phyloP scores from a whole-genome alignment of 768 basidiomycete species.

The Epithele typhae region DNA sequence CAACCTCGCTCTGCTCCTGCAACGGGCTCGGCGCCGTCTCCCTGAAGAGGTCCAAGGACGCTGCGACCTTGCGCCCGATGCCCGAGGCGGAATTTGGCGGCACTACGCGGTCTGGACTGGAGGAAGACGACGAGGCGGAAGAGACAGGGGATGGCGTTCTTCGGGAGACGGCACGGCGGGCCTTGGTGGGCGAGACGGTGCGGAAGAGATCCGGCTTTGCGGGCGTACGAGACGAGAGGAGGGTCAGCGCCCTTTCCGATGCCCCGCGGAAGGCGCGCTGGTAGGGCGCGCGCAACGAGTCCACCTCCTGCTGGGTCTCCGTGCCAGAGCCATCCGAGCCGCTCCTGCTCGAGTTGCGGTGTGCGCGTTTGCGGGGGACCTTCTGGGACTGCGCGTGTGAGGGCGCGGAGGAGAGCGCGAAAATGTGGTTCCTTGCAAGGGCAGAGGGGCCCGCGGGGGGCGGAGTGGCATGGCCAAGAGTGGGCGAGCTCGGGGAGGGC shows the following conservation, averaged over 20 bases:
- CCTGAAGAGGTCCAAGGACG: constrained; percentile 77
- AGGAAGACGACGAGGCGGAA: constrained; percentile 19
- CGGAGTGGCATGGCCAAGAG: constrained; percentile 37
- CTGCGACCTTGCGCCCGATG: constrained; percentile 80
- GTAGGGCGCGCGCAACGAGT: constrained; percentile 23
- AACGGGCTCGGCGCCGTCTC: constrained; percentile 48
- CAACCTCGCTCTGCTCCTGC: constrained; percentile 26
- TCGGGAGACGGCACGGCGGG: constrained; percentile 19
- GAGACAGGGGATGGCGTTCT: constrained; percentile 24
- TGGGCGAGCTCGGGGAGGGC: too few relatives aligned
- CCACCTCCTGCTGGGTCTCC: constrained; percentile 32
- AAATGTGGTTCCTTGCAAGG: constrained; percentile 23
- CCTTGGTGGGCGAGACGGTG: constrained; percentile 13
- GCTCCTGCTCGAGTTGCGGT: constrained; percentile 19
- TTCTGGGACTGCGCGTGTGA: constrained; percentile 21
- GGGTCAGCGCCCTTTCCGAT: constrained; percentile 30
- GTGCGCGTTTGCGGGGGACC: constrained; percentile 25
- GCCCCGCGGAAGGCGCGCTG: constrained; percentile 18
- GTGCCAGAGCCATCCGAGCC: constrained; percentile 46
- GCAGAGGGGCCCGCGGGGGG: constrained; percentile 29
- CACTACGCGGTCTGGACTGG: constrained; percentile 11
- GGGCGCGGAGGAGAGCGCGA: constrained; percentile 20
- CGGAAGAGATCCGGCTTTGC: constrained; percentile 19
- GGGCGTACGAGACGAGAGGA: constrained; percentile 27
- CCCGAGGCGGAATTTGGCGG: constrained; percentile 30